A percentile compares a stretch with the other conserved stretches of the same genome.
These are phyloP conservation scores for Noccaea caerulescens DNA, from an alignment of 345 rosid species.

Conservation along the genomic window DNA sequence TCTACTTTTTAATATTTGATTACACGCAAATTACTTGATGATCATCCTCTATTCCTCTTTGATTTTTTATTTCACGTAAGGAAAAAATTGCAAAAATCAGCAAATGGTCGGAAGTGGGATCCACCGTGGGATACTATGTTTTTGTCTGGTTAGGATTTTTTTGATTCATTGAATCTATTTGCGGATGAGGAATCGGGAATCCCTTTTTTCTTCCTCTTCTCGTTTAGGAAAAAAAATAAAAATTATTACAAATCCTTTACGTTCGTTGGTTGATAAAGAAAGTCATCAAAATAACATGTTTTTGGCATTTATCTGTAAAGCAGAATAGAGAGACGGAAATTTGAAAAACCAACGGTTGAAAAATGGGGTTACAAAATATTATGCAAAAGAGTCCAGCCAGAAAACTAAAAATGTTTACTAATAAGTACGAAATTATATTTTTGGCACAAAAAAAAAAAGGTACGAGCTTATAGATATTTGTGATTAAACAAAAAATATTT, in stretches of 20 bases:
- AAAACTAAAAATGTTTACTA: neutral
- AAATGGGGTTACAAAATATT: neutral
- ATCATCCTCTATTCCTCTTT: neutral
- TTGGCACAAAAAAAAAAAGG: no score
- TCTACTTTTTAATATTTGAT: neutral
- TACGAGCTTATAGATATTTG: no score
- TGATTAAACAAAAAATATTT: no score
- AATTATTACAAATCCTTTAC: neutral
- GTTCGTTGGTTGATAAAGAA: slow-evolving; percentile 7
- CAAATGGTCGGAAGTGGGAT: slow-evolving; percentile 44
- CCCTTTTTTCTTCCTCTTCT: neutral
- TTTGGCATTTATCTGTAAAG: slow-evolving; percentile 2
- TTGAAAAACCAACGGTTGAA: neutral
- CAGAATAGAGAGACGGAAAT: neutral
- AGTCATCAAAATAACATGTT: slow-evolving; percentile 14
- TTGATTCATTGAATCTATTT: slow-evolving; percentile 41
- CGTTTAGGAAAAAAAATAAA: neutral
- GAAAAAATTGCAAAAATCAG: slow-evolving; percentile 13
- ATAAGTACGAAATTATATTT: no score
- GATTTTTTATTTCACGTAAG: neutral
- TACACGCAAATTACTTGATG: neutral
- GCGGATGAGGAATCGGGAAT: slow-evolving; percentile 44
- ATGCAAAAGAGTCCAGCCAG: neutral
- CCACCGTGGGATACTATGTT: slow-evolving; percentile 32
- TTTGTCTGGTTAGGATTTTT: slow-evolving; percentile 41